Evolutionary conservation across 257 asterid genomes (phyloP), one percentile per base, ranked within the genome.

Genomic region (Primulina huaijiensis): DNA sequence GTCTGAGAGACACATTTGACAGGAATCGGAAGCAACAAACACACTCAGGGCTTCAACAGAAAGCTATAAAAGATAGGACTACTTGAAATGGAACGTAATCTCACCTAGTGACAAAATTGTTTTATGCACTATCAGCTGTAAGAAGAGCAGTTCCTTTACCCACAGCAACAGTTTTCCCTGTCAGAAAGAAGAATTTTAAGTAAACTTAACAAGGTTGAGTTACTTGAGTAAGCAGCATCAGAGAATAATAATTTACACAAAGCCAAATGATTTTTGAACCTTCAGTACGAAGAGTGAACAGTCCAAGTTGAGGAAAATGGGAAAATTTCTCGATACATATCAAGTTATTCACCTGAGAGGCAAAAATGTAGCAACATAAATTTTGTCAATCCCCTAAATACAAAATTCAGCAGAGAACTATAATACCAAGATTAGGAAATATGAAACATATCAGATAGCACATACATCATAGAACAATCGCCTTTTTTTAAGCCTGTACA

Each of bases 231-330:
- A 38, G 52, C 2, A 78, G 62, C 64, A 40, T 74, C 12, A 8
- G 17, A 60, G 16, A 14, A 61, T 38, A 2, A 63, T 6, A 62
- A 34, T n/a, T 10, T n/a, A 14, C 56, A 53, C 43, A 65, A 60
- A 58, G 72, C 30, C 14, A 67, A 55, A 69, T 60, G 43, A 37
- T 56, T 31, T n/a, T 34, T 69, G 65, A 67, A 87, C 99, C 99
- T 89, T 91, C 97, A 7, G 90, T 85, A 52, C 99, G 96, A 68
- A 94, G 97, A 66, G 97, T 91, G 79, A 94, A 94, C 76, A 97
- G 81, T 50, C 99, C 99, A 67, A 94, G 86, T 59, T 89, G 98
- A 20, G 96, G 71, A 76, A 88, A 86, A 75, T 91, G 95, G 3
- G 84, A 62, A 67, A 88, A 94, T 69, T 86, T 88, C 79, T 94